A percentile compares a stretch with the other conserved stretches of the same genome.
Conservation (phyloP, 2,329 filamentous ascomycete species). For the Whalleya microplaca region DNA sequence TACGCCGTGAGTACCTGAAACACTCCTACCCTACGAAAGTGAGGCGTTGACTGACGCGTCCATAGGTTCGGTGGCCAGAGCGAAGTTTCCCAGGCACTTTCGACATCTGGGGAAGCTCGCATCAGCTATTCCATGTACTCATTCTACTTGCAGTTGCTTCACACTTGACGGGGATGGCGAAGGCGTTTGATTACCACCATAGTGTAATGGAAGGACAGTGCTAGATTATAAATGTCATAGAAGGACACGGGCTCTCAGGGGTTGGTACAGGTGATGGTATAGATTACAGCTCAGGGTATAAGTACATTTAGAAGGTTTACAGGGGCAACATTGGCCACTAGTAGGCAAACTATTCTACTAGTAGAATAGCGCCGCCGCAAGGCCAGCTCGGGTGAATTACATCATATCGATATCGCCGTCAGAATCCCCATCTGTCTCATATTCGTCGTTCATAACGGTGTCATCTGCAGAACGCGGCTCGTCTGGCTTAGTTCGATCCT, state of each 20-base stretch:
- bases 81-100: constrained; percentile 75
- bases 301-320: no score
- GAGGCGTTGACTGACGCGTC: constrained; percentile 26
- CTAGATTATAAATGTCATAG: constrained; percentile 15
- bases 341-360: not conserved
- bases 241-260: not conserved
- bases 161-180: constrained; percentile 80
- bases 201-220: constrained; percentile 59
- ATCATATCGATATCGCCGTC: constrained; percentile 18
- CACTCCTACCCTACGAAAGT: not conserved
- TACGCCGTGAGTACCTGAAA: constrained; percentile 10
- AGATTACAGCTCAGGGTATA: not conserved
- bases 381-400: constrained; percentile 3
- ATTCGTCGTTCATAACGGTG: constrained; percentile 4
- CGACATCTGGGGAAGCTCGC: constrained; percentile 90
- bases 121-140: constrained; percentile 94
- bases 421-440: constrained; percentile 16
- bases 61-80: constrained; percentile 78
- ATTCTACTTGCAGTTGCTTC: constrained; percentile 81
- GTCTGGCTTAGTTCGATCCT: constrained; percentile 6
- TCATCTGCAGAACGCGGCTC: constrained; percentile 7
- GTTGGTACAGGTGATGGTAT: not conserved
- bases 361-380: not conserved
- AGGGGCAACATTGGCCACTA: not conserved
- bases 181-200: constrained; percentile 87